phyloP scores from a whole-genome alignment of 1,139 yeast genomes.

The Kodamaea ohmeri region DNA sequence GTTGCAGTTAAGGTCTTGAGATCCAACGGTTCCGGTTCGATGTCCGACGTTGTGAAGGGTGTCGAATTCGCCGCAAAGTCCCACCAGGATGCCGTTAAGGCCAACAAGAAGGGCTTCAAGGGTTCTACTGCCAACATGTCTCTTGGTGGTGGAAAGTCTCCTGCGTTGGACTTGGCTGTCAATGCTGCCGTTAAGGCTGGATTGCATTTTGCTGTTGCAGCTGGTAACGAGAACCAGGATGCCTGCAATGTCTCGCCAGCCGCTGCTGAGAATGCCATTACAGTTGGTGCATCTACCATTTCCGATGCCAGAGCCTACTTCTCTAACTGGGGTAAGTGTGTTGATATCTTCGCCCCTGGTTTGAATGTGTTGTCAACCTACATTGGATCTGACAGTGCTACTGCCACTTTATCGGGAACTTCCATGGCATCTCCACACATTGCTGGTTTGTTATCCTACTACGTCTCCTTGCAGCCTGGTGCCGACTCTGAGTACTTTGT shows the following conservation, averaged over 20 bases:
- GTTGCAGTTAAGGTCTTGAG: slow-evolving; percentile 79
- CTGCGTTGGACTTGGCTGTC: slow-evolving; percentile 77
- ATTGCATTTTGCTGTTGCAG: slow-evolving; percentile 82
- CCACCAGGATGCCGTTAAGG: slow-evolving; percentile 56
- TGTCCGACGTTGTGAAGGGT: slow-evolving; percentile 80
- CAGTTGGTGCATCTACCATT: slow-evolving; percentile 80
- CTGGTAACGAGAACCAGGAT: slow-evolving; percentile 83
- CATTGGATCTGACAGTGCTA: slow-evolving; percentile 79
- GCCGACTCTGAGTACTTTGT: slow-evolving; percentile 67
- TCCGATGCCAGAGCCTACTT: slow-evolving; percentile 76
- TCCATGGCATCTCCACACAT: slow-evolving; percentile 99
- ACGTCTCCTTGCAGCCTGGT: slow-evolving; percentile 86
- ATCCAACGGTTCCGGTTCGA: slow-evolving; percentile 74
- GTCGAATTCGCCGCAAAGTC: slow-evolving; percentile 73
- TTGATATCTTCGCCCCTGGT: slow-evolving; percentile 84
- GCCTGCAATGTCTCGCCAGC: slow-evolving; percentile 87
- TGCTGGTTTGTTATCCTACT: slow-evolving; percentile 86
- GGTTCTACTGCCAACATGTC: slow-evolving; percentile 92
- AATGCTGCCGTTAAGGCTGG: slow-evolving; percentile 83
- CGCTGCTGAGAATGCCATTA: slow-evolving; percentile 68
- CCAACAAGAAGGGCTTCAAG: slow-evolving; percentile 62
- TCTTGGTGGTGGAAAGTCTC: slow-evolving; percentile 83
- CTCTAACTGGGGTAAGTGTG: slow-evolving; percentile 82
- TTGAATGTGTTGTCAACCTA: slow-evolving; percentile 78
- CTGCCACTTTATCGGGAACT: slow-evolving; percentile 93